These are phyloP conservation scores for Albophoma yamanashiensis DNA, from an alignment of 2,329 filamentous ascomycete species.

Conservation along the genomic window DNA sequence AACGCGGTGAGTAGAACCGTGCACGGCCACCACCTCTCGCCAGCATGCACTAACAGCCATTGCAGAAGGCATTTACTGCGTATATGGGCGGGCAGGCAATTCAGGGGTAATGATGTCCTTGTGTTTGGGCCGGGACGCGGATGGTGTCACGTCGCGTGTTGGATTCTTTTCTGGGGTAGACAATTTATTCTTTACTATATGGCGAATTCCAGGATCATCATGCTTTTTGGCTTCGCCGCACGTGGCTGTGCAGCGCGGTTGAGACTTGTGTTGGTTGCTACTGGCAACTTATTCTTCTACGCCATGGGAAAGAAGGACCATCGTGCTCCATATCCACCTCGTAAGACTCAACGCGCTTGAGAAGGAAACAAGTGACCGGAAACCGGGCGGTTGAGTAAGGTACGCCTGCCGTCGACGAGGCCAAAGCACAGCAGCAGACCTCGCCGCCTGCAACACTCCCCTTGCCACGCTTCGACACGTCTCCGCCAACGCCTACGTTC, in stretches of 20 bases:
- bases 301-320: neutral
- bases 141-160: neutral
- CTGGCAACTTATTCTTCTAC: neutral
- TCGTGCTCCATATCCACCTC: neutral
- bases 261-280: neutral
- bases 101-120: constrained; percentile 12
- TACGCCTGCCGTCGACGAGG: neutral
- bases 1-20: constrained; percentile 50
- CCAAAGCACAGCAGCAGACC: neutral
- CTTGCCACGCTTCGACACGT: neutral
- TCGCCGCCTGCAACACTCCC: neutral
- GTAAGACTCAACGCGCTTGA: neutral
- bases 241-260: neutral
- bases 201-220: neutral
- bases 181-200: neutral
- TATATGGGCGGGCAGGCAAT: constrained; percentile 38
- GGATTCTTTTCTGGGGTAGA: neutral
- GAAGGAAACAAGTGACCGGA: neutral
- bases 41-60: neutral
- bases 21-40: neutral
- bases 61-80: constrained; percentile 38
- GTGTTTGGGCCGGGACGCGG: neutral
- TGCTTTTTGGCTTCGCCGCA: too few species aligned
- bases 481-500: neutral
- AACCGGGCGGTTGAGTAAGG: neutral